Conservation (phyloP, 805 yeast genomes). For the Saccharomycopsis fodiens region DNA sequence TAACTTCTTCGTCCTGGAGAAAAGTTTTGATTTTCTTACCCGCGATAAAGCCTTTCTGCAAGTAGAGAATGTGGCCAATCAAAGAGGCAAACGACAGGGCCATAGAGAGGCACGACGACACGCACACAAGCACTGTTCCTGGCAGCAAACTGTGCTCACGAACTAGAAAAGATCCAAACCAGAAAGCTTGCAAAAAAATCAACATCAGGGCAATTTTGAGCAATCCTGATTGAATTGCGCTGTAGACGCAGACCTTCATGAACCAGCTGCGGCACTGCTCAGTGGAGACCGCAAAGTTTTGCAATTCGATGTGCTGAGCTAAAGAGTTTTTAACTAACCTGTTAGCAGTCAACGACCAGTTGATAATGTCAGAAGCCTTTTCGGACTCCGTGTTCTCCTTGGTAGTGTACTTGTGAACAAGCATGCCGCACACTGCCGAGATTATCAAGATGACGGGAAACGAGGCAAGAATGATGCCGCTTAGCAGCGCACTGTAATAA, state of each 20-base stretch:
- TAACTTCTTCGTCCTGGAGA: constrained; percentile 15
- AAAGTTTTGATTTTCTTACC: constrained; percentile 40
- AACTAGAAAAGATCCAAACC: constrained; percentile 78
- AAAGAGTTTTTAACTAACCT: constrained; percentile 54
- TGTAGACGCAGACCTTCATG: constrained; percentile 37
- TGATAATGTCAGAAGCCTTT: constrained; percentile 49
- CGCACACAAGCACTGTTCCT: constrained; percentile 71
- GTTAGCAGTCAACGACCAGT: constrained; percentile 63
- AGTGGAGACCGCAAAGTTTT: constrained; percentile 32
- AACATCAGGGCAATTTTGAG: constrained; percentile 51
- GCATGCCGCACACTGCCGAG: constrained; percentile 43
- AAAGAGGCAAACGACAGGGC: constrained; percentile 52
- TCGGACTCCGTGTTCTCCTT: constrained; percentile 52
- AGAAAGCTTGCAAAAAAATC: constrained; percentile 87
- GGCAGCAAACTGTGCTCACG: constrained; percentile 40
- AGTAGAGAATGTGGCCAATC: constrained; percentile 46
- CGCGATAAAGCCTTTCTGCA: constrained; percentile 72
- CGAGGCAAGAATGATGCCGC: constrained; percentile 67
- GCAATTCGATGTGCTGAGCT: constrained; percentile 46
- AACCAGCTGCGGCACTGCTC: constrained; percentile 31
- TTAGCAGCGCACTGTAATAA: constrained; percentile 76
- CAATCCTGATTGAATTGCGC: constrained; percentile 48
- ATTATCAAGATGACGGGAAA: constrained; percentile 56
- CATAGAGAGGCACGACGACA: constrained; percentile 71
- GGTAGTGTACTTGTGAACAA: constrained; percentile 41